Base-by-base conservation (phyloP, 345 rosid species). In the Pugionium cornutum region DNA sequence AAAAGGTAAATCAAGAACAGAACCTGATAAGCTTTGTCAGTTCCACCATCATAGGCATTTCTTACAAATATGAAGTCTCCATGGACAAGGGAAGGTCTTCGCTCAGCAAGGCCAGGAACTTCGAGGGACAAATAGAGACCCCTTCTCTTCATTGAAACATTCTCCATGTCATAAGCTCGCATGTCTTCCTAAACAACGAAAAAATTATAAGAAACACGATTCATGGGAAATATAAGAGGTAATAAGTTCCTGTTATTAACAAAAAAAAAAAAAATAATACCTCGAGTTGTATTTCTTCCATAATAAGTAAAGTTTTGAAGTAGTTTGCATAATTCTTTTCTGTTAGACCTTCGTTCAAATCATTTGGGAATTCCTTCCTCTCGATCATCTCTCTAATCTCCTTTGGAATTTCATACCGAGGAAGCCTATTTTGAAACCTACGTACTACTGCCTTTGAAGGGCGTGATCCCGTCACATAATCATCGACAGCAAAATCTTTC, bases 91-190 rank as follows among this genome's bases (percentile, higher is more conserved):
- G 96, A 89, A 67, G 97, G 96, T 73, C 97, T 81, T 62, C 78
- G 83, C 88, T 92, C 98, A 59, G 98, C 98, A 45, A 92, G 89
- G 42, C 96, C 98, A 9, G 89, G 92, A 61, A 92, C 95, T 67
- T 58, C 63, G 51, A 92, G 96, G 18, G 92, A 64, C 70, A 88
- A 72, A 56, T 31, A 82, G 29, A 53, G 47, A 60, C 96, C 86
- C 58, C 60, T 84, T 78, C 72, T 83, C 76, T 50, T 78, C 91
- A 89, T 79, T 3, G 66, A 28, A 35, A 89, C 85, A 65, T 64
- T 56, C 77, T 83, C 97, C 97, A 92, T 84, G 67, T 76, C 81
- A 77, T 87, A 76, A 52, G 79, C 65, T 74, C 84, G 81, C 94
- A 92, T 86, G 66, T 83, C 94, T 76, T 88, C 83, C 98, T 89